These are phyloP conservation scores for Raffaelea albimanens DNA, from an alignment of 2,329 filamentous ascomycete genomes.

Conservation along the genomic window DNA sequence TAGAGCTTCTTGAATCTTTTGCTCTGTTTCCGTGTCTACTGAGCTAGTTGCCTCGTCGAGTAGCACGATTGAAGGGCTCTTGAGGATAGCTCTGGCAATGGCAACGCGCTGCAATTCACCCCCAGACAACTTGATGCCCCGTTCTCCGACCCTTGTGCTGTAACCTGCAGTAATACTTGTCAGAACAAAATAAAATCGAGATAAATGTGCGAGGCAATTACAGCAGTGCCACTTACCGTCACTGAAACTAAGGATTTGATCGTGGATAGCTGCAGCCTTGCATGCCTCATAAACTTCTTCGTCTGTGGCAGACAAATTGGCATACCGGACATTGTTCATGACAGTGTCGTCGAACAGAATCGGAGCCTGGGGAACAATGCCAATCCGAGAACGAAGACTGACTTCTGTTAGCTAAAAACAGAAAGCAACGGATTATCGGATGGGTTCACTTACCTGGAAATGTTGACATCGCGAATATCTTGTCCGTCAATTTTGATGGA, in stretches of 20 bases:
- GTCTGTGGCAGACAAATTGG: conserved; percentile 41
- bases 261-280: conserved; percentile 46
- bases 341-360: conserved; percentile 49
- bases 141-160: conserved; percentile 39
- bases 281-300: conserved; percentile 46
- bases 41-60: conserved; percentile 74
- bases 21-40: conserved; percentile 61
- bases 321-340: conserved; percentile 51
- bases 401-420: neutral
- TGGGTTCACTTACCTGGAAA: conserved; percentile 33
- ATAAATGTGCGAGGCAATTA: neutral
- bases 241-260: conserved; percentile 45
- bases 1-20: conserved; percentile 56
- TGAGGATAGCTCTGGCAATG: conserved; percentile 63
- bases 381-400: conserved; percentile 39
- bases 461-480: conserved; percentile 44
- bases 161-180: conserved; percentile 28
- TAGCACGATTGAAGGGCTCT: conserved; percentile 64
- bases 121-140: conserved; percentile 52
- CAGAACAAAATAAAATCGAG: conserved; percentile 4
- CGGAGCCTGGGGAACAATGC: conserved; percentile 46
- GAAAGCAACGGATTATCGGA: no score
- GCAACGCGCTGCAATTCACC: conserved; percentile 59
- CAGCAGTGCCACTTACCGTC: conserved; percentile 29
- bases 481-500: conserved; percentile 46